Percentiles rank a stretch among this genome's conserved stretches.
Evolutionary conservation across 2,329 filamentous ascomycete genomes (phyloP).

Genomic region (Chalara sp.): DNA sequence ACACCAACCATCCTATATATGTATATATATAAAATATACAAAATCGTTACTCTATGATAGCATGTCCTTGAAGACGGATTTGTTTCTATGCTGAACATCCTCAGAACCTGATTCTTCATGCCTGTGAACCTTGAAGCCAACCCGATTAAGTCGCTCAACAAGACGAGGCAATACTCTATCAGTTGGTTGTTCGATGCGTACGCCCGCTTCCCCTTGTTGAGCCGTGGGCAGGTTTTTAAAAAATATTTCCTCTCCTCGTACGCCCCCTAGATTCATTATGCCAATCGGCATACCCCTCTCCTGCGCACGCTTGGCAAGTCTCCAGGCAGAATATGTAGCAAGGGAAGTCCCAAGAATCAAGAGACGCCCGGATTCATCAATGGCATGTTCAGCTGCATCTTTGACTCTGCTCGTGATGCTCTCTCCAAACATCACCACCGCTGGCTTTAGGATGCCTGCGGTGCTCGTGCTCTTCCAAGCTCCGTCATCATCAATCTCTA

Average conservation of each 20-base stretch:
- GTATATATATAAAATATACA: conserved; percentile 14
- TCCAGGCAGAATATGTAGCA: conserved; percentile 93
- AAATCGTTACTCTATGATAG: conserved; percentile 37
- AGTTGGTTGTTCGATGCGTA: conserved; percentile 51
- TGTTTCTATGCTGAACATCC: conserved; percentile 19
- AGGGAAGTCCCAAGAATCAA: conserved; percentile 83
- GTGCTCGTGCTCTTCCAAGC: conserved; percentile 63
- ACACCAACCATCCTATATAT: conserved; percentile 4
- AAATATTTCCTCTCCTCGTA: conserved; percentile 70
- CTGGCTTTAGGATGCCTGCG: conserved; percentile 82
- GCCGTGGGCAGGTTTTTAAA: conserved; percentile 49
- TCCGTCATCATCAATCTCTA: conserved; percentile 72
- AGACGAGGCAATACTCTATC: conserved; percentile 51
- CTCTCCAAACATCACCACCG: conserved; percentile 95
- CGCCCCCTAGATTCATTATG: conserved; percentile 81
- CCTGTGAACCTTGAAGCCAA: conserved; percentile 19
- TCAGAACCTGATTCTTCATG: conserved; percentile 21
- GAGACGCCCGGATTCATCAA: conserved; percentile 69
- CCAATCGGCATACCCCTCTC: conserved; percentile 80
- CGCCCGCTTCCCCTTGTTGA: conserved; percentile 44
- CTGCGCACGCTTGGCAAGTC: conserved; percentile 75
- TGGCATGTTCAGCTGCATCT: conserved; percentile 66
- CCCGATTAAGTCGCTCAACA: conserved; percentile 39
- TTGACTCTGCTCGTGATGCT: conserved; percentile 68
- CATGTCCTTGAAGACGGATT: conserved; percentile 50